Evolutionary conservation across 202 grass and related monocot species (phyloP).

Genomic region (Bolboschoenoplectus hybrid): DNA sequence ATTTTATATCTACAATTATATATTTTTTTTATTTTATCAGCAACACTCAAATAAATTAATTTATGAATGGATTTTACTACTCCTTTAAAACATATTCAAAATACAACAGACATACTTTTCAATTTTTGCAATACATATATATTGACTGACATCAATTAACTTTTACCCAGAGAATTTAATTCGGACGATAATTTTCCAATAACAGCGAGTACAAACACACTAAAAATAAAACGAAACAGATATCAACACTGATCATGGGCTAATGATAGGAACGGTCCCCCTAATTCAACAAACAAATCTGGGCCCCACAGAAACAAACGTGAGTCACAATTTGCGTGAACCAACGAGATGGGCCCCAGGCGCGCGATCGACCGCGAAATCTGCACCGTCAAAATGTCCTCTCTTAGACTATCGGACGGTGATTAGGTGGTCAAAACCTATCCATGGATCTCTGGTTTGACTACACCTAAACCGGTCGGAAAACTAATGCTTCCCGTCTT

Average conservation of each 20-base stretch:
- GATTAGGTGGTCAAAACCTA: constrained; percentile 24
- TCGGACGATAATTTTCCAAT: not conserved
- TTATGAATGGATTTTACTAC: not conserved
- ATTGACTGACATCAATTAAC: not conserved
- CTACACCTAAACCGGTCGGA: constrained; percentile 40
- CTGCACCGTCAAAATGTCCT: constrained; percentile 13
- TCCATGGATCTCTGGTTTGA: constrained; percentile 32
- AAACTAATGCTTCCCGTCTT: constrained; percentile 41
- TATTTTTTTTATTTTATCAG: no score
- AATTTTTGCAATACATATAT: not conserved
- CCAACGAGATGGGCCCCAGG: constrained; percentile 25
- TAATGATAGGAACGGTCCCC: constrained; percentile 27
- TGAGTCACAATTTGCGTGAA: constrained; percentile 3
- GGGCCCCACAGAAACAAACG: not conserved
- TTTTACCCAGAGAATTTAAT: not conserved
- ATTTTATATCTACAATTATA: not conserved
- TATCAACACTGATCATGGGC: constrained; percentile 17
- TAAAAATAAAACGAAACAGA: constrained; percentile 2
- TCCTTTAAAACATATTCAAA: not conserved
- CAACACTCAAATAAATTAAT: no score
- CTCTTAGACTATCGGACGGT: not conserved
- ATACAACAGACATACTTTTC: not conserved
- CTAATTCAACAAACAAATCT: constrained; percentile 8
- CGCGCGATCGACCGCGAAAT: not conserved
- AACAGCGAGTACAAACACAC: not conserved